Conservation (phyloP, 352 stramenopile genomes). For the Blastocystis sp. region DNA sequence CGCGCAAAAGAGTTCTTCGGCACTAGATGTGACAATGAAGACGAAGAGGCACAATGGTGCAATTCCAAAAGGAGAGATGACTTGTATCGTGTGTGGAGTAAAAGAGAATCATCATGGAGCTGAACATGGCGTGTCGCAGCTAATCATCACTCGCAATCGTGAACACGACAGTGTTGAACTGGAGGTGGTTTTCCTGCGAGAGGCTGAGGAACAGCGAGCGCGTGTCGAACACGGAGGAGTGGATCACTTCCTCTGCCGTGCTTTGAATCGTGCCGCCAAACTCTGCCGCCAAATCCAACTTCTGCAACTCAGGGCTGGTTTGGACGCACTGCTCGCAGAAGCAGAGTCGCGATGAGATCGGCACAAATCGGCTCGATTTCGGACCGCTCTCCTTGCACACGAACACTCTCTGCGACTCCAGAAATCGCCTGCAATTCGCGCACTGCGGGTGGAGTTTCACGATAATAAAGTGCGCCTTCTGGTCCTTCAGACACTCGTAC, state of each 20-base stretch:
- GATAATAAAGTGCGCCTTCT: slow-evolving; percentile 47
- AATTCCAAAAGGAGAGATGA: neutral
- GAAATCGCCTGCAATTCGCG: neutral
- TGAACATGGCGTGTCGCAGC: slow-evolving; percentile 96
- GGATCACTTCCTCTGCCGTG: slow-evolving; percentile 79
- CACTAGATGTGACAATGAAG: neutral
- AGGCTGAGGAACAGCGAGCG: slow-evolving; percentile 39
- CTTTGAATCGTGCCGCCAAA: neutral
- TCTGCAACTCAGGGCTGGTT: neutral
- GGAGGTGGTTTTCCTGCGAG: slow-evolving; percentile 89
- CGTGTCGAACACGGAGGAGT: slow-evolving; percentile 39
- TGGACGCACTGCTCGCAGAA: neutral
- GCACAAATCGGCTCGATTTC: neutral
- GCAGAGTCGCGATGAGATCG: neutral
- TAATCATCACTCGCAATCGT: neutral
- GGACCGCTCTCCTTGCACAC: slow-evolving; percentile 70
- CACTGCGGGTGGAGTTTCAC: slow-evolving; percentile 61
- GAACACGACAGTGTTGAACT: slow-evolving; percentile 88
- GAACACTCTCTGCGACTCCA: slow-evolving; percentile 76
- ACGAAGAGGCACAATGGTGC: neutral
- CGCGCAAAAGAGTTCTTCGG: neutral
- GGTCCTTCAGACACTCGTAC: slow-evolving; percentile 74
- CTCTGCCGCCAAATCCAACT: neutral
- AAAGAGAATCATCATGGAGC: slow-evolving; percentile 99
- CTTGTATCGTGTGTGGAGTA: slow-evolving; percentile 80